Base-by-base conservation (phyloP, 2,329 filamentous ascomycete genomes). In the Aspergillus ustus region DNA sequence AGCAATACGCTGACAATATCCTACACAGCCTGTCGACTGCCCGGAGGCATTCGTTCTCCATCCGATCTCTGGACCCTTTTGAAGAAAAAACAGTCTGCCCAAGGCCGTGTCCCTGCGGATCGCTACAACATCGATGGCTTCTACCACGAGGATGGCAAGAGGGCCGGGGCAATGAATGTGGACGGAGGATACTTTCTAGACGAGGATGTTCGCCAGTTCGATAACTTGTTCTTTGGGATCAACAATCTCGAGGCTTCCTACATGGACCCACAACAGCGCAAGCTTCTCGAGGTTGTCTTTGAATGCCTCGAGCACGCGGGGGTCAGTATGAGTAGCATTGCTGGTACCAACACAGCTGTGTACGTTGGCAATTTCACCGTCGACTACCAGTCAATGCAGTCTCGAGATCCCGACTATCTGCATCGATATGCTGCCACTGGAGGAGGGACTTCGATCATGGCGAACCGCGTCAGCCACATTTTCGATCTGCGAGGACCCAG, bases 401-500 rank as follows among this genome's bases (percentile, higher is more conserved):
- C 52, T n/a, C 57, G 46, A 20, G 68, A 69, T 2, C 51, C 57
- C 0, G 66, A 67, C 4, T 57, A 49, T 9, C 8, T 37, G 31
- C 60, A 57, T 19, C 37, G 49, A 3, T 65, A 65, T 46, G 37
- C 55, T 2, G 57, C 62, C 1, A 70, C 63, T 2, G 72, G 71
- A 1, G 56, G 57, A 2, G 66, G 52, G 15, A 29, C 60, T 1
- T 52, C 52, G 2, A 56, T 69, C 13, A 43, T 70, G 0, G 54
- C 60, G 2, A 73, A 73, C 45, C 66, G 72, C 0, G 62, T 80
- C 0, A 72, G 70, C 13, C 72, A 79, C 52, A 67, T 75, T 19
- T 79, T 77, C 19, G 72, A 77, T 8, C 73, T 75, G 61, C 70
- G 72, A 0, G 77, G 78, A 0, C 77, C 77, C 2, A 37, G 31